Percentiles rank a stretch among this genome's conserved stretches.
Conservation (phyloP, 768 basidiomycete genomes). For the Steccherinum ochraceum region DNA sequence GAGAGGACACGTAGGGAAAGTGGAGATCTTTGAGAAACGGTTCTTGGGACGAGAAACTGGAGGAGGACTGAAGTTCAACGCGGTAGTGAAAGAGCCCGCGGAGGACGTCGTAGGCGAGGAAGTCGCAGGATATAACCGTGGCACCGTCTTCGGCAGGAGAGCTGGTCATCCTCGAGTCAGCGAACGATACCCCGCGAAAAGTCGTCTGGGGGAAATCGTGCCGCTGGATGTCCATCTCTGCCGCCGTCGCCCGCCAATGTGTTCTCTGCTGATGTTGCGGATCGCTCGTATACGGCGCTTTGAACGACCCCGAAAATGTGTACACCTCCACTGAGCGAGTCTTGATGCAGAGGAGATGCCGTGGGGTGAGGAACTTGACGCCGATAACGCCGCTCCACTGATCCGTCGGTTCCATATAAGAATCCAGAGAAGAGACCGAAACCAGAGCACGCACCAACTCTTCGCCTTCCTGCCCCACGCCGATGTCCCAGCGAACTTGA, state of each 20-base stretch:
- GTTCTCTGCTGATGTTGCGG: neutral
- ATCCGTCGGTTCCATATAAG: neutral
- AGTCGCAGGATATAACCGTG: constrained; percentile 32
- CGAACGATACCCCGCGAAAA: constrained; percentile 29
- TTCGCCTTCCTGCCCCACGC: constrained; percentile 21
- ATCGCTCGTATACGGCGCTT: neutral
- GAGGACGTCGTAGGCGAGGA: constrained; percentile 36
- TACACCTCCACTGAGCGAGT: constrained; percentile 45
- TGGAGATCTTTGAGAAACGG: neutral
- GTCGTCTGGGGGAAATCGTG: constrained; percentile 23
- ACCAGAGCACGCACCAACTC: constrained; percentile 23
- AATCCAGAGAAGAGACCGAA: neutral
- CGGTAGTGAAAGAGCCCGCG: constrained; percentile 47
- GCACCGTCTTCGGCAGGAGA: constrained; percentile 4
- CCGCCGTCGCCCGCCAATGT: neutral
- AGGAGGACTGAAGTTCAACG: constrained; percentile 22
- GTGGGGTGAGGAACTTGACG: constrained; percentile 39
- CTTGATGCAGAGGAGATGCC: constrained; percentile 44
- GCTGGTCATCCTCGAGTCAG: constrained; percentile 1
- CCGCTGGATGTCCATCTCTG: neutral
- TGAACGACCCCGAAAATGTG: constrained; percentile 15
- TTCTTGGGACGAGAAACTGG: neutral
- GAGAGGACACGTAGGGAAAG: constrained; percentile 3
- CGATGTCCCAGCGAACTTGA: constrained; percentile 15
- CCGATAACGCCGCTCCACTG: constrained; percentile 39